These are phyloP conservation scores for Entomortierella chlamydospora DNA, from an alignment of 192 early-diverging fungal genomes.

Conservation along the genomic window DNA sequence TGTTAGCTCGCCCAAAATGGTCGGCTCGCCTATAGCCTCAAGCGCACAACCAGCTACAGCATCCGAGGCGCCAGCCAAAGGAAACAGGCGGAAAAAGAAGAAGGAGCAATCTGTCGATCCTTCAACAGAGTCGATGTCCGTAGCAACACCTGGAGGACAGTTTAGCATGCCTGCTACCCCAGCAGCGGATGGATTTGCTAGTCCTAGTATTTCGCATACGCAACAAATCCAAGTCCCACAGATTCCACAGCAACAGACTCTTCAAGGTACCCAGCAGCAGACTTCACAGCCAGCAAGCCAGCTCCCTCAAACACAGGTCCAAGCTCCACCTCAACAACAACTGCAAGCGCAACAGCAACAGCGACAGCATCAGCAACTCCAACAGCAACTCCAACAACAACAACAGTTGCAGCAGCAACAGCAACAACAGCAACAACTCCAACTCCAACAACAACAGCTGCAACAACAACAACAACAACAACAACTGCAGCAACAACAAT, in stretches of 20 bases:
- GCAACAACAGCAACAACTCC: constrained; percentile 8
- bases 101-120: constrained; percentile 44
- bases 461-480: constrained; percentile 22
- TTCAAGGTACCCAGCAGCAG: constrained; percentile 6
- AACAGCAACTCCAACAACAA: constrained; percentile 8
- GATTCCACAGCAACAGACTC: constrained; percentile 1
- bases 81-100: constrained; percentile 33
- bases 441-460: neutral
- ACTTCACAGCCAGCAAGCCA: neutral
- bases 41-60: constrained; percentile 14
- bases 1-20: constrained; percentile 29
- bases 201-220: constrained; percentile 22
- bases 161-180: constrained; percentile 23
- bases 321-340: constrained; percentile 22
- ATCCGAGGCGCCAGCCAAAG: constrained; percentile 28
- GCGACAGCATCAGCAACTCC: constrained; percentile 10
- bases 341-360: constrained; percentile 7
- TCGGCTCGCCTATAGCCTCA: constrained; percentile 28
- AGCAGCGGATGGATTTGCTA: constrained; percentile 26
- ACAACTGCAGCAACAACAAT: constrained; percentile 20
- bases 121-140: constrained; percentile 2
- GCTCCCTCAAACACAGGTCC: neutral
- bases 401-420: constrained; percentile 7
- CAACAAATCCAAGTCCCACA: constrained; percentile 22
- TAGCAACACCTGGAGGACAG: constrained; percentile 12